These are phyloP conservation scores for Trichothecium sympodiale DNA, from an alignment of 2,329 filamentous ascomycete species.

Conservation along the genomic window DNA sequence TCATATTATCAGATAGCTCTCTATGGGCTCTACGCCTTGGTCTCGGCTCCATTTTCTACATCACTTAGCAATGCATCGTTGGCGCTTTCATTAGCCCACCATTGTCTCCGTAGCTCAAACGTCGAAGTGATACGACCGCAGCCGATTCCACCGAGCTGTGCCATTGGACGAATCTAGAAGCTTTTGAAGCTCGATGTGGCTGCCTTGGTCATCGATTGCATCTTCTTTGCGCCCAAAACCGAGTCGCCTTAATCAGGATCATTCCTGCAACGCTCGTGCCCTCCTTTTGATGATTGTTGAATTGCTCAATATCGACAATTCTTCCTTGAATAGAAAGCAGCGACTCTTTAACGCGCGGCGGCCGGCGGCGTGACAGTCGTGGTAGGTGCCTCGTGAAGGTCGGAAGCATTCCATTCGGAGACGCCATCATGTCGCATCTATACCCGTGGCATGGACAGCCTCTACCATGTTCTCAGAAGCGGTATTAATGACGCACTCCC, in stretches of 20 bases:
- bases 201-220: conserved; percentile 11
- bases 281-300: conserved; percentile 7
- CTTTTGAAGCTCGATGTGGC: conserved; percentile 12
- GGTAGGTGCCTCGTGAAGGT: conserved; percentile 21
- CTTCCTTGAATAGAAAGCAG: conserved; percentile 16
- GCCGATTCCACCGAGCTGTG: conserved; percentile 14
- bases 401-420: conserved; percentile 65
- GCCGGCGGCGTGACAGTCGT: conserved; percentile 13
- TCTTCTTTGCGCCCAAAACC: conserved; percentile 18
- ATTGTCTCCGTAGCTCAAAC: conserved; percentile 13
- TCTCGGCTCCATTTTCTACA: conserved; percentile 3
- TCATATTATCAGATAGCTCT: too few species aligned
- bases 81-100: conserved; percentile 12
- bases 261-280: conserved; percentile 13
- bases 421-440: conserved; percentile 65
- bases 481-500: conserved; percentile 72
- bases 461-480: conserved; percentile 71
- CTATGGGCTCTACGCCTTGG: too few species aligned
- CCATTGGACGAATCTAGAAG: conserved; percentile 13
- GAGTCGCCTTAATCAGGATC: conserved; percentile 15
- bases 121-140: conserved; percentile 13
- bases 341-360: conserved; percentile 14
- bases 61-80: conserved; percentile 8
- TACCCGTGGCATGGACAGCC: conserved; percentile 63
- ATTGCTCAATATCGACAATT: conserved; percentile 16